Evolutionary conservation across 2,329 filamentous ascomycete species (phyloP).

Genomic region (Colletotrichum chlorophyti): DNA sequence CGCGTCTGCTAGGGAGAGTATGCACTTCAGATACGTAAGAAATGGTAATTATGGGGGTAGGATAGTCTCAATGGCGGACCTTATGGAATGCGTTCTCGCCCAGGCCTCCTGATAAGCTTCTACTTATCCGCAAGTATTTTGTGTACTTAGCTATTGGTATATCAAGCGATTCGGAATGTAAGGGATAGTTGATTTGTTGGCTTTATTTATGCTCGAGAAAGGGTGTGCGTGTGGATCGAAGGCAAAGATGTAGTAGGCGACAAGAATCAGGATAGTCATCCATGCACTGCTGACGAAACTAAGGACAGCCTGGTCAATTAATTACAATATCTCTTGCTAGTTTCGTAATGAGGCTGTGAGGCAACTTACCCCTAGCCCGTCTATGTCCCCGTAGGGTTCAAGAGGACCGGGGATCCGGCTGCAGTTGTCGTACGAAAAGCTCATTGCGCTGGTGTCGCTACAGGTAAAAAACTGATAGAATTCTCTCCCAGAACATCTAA

Average conservation of each 20-base stretch:
- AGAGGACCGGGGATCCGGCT: not conserved
- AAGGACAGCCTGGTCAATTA: not conserved
- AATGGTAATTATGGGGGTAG: too few relatives aligned
- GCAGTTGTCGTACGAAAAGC: too few relatives aligned
- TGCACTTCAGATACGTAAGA: not conserved
- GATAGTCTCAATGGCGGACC: not conserved
- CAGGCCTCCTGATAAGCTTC: not conserved
- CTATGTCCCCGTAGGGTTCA: not conserved
- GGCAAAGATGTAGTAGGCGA: not conserved
- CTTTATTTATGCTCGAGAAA: not conserved
- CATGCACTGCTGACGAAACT: not conserved
- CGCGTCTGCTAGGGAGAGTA: not conserved
- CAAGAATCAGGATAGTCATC: not conserved
- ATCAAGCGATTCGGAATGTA: not conserved
- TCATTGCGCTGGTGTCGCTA: too few relatives aligned
- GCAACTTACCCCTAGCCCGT: constrained; percentile 1
- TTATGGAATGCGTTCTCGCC: not conserved
- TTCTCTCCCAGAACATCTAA: too few relatives aligned
- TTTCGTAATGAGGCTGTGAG: not conserved
- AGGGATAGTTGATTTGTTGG: not conserved
- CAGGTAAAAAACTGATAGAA: too few relatives aligned
- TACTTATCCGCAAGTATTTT: not conserved
- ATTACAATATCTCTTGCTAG: too few relatives aligned
- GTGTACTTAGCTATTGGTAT: not conserved
- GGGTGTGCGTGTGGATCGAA: not conserved